Conservation (phyloP, 257 asterid genomes). For the Solanum sparsipilum region DNA sequence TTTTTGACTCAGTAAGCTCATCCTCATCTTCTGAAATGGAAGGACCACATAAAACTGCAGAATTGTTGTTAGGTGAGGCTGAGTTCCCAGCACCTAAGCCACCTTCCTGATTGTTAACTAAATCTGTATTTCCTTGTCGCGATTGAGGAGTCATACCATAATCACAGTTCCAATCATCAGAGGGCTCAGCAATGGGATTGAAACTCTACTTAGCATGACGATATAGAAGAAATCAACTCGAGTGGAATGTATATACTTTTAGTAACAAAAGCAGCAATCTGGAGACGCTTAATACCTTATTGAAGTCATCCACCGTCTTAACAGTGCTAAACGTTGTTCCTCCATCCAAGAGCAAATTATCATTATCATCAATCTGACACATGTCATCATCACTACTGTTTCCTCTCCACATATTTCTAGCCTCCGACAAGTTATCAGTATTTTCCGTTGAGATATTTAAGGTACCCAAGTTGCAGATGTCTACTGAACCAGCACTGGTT, state of each 20-base stretch:
- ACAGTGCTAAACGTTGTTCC: constrained; percentile 1
- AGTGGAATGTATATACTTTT: background rate
- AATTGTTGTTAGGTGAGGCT: constrained; percentile 6
- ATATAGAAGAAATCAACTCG: background rate
- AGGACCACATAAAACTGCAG: constrained; percentile 7
- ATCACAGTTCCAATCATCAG: constrained; percentile 12
- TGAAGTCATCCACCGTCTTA: constrained; percentile 4
- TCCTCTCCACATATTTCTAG: background rate
- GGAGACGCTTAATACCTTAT: constrained; percentile 11
- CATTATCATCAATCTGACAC: constrained; percentile 24
- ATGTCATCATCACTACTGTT: constrained; percentile 10
- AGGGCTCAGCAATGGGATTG: constrained; percentile 20
- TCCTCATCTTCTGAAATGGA: constrained; percentile 31
- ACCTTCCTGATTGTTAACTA: constrained; percentile 1
- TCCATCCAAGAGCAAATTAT: constrained; percentile 1
- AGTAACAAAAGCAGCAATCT: background rate
- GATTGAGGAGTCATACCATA: background rate
- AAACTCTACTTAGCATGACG: constrained; percentile 16
- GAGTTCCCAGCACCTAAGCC: background rate
- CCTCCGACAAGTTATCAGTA: constrained; percentile 11
- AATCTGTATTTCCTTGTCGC: background rate
- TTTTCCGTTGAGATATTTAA: constrained; percentile 14
- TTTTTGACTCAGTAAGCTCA: constrained; percentile 33
- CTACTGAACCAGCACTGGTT: constrained; percentile 20
- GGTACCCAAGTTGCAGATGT: constrained; percentile 28